Evolutionary conservation across 2,329 filamentous ascomycete species (phyloP).

Genomic region (Exophiala sp.): DNA sequence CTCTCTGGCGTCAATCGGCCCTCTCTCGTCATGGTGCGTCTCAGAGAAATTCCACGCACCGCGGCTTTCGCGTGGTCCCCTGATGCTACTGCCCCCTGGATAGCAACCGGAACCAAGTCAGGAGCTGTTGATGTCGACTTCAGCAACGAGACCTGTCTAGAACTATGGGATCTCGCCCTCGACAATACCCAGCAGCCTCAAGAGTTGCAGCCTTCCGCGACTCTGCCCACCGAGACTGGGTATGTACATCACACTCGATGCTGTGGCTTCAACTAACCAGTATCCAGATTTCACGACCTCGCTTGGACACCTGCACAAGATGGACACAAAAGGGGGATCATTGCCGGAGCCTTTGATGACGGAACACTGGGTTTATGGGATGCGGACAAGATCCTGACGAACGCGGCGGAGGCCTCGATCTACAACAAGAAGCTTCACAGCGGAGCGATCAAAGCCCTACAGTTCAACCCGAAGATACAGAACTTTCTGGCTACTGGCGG

Average conservation of each 20-base stretch:
- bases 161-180: conserved; percentile 89
- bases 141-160: conserved; percentile 91
- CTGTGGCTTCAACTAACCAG: conserved; percentile 6
- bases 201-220: conserved; percentile 79
- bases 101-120: conserved; percentile 89
- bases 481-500: conserved; percentile 90
- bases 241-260: conserved; percentile 39
- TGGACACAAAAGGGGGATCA: conserved; percentile 75
- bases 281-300: conserved; percentile 86
- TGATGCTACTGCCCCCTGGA: conserved; percentile 66
- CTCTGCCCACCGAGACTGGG: conserved; percentile 84
- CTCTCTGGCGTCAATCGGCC: conserved; percentile 24
- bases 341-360: conserved; percentile 92
- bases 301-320: conserved; percentile 82
- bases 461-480: conserved; percentile 90
- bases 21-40: conserved; percentile 69
- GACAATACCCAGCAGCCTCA: conserved; percentile 68
- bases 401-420: conserved; percentile 66
- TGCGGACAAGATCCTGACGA: conserved; percentile 60
- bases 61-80: conserved; percentile 97
- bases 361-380: conserved; percentile 92
- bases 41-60: conserved; percentile 93
- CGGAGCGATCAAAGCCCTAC: conserved; percentile 85
- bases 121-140: conserved; percentile 96
- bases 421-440: conserved; percentile 84